Evolutionary conservation across 495 filamentous ascomycete genomes (phyloP).

Genomic region (Aspergillus affinis): DNA sequence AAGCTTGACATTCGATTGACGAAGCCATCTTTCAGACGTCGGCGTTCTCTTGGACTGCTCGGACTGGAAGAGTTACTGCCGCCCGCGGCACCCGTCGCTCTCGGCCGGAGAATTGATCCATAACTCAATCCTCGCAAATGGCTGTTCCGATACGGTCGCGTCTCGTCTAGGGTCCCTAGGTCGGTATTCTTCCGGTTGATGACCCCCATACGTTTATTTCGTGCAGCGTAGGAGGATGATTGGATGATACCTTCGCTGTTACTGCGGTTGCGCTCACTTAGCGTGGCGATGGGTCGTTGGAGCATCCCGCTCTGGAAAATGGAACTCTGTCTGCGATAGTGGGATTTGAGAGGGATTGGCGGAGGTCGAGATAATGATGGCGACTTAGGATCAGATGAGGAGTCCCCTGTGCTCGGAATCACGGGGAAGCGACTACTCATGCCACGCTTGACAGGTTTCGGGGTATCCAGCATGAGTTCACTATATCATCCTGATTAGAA

Average conservation of each 20-base stretch:
- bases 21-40: slow-evolving; percentile 53
- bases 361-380: slow-evolving; percentile 66
- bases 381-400: slow-evolving; percentile 54
- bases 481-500: slow-evolving; percentile 31
- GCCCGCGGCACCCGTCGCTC: slow-evolving; percentile 40
- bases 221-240: slow-evolving; percentile 55
- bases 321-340: slow-evolving; percentile 69
- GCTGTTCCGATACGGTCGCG: slow-evolving; percentile 68
- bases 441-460: slow-evolving; percentile 70
- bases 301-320: slow-evolving; percentile 55
- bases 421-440: slow-evolving; percentile 82
- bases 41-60: slow-evolving; percentile 53
- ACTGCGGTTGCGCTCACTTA: slow-evolving; percentile 81
- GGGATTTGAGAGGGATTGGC: slow-evolving; percentile 71
- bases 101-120: slow-evolving; percentile 69
- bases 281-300: slow-evolving; percentile 67
- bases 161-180: slow-evolving; percentile 74
- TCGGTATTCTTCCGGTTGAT: slow-evolving; percentile 69
- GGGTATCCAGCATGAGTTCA: slow-evolving; percentile 62
- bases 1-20: slow-evolving; percentile 79
- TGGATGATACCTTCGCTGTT: slow-evolving; percentile 83
- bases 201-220: slow-evolving; percentile 78
- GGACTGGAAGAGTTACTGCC: slow-evolving; percentile 58
- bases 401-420: slow-evolving; percentile 61
- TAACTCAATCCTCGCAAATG: slow-evolving; percentile 81